phyloP scores from a whole-genome alignment of 73 alveolate genomes.

The Blepharisma stoltei region DNA sequence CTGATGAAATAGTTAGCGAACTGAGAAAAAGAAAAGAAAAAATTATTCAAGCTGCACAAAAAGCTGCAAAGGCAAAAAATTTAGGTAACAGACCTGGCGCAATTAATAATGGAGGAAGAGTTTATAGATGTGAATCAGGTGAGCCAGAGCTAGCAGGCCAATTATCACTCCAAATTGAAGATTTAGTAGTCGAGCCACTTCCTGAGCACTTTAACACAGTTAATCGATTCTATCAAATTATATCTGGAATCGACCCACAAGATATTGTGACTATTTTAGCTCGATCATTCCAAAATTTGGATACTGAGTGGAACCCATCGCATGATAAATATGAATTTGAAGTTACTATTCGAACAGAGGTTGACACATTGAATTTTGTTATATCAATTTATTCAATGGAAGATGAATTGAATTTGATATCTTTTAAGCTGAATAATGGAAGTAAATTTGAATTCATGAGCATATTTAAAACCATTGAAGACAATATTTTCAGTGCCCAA shows the following conservation, averaged over 20 bases:
- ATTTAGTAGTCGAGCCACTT: constrained; percentile 3
- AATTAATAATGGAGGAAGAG: background rate
- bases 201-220: constrained; percentile 32
- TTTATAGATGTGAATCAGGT: constrained; percentile 29
- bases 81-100: constrained; percentile 28
- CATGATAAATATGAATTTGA: constrained; percentile 5
- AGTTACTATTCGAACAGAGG: constrained; percentile 17
- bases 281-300: background rate
- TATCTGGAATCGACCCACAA: constrained; percentile 16
- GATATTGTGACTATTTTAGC: constrained; percentile 9
- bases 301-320: background rate
- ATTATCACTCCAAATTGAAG: background rate
- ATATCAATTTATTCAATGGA: constrained; percentile 3
- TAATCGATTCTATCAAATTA: constrained; percentile 34
- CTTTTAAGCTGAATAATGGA: constrained; percentile 2
- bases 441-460: constrained; percentile 1
- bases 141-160: constrained; percentile 28
- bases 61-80: constrained; percentile 40
- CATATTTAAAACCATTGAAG: constrained; percentile 11
- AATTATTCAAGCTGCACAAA: constrained; percentile 40
- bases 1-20: constrained; percentile 39
- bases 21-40: constrained; percentile 34
- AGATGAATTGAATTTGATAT: background rate
- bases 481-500: background rate
- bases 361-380: constrained; percentile 2